Evolutionary conservation across 192 early-diverging fungal species (phyloP).

Genomic region (Backusella australiensis): DNA sequence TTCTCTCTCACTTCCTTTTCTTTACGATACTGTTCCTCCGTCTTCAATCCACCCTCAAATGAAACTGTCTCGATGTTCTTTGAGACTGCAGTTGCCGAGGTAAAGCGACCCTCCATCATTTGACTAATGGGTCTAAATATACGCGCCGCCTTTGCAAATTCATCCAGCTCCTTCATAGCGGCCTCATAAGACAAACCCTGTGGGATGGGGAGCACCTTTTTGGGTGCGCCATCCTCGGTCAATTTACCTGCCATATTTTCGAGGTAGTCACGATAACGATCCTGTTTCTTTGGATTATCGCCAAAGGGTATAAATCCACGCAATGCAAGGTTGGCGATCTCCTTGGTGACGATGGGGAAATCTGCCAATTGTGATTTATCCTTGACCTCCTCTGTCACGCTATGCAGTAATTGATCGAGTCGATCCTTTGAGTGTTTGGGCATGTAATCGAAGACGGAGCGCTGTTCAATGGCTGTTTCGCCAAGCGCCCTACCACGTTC

Average conservation of each 20-base stretch:
- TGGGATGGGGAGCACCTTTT: conserved; percentile 18
- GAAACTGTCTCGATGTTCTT: conserved; percentile 26
- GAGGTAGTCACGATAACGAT: conserved; percentile 68
- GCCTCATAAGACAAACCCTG: conserved; percentile 43
- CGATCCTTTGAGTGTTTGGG: conserved; percentile 62
- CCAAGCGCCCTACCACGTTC: conserved; percentile 66
- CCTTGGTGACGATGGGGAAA: conserved; percentile 55
- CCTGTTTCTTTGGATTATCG: conserved; percentile 66
- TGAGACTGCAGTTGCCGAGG: conserved; percentile 37
- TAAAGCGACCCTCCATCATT: conserved; percentile 75
- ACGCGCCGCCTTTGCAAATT: conserved; percentile 74
- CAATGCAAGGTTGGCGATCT: conserved; percentile 64
- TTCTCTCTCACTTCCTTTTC: conserved; percentile 17
- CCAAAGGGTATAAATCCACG: conserved; percentile 82
- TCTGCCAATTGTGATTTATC: conserved; percentile 33
- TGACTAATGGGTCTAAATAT: conserved; percentile 70
- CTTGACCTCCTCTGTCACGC: conserved; percentile 29
- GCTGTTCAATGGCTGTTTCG: conserved; percentile 62
- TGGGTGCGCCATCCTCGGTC: conserved; percentile 16
- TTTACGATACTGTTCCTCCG: conserved; percentile 31
- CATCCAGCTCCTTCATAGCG: conserved; percentile 59
- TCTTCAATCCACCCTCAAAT: conserved; percentile 44
- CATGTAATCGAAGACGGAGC: conserved; percentile 75
- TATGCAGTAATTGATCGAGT: conserved; percentile 52
- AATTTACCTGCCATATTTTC: conserved; percentile 58